Base-by-base conservation (phyloP, 139 green algal species). In the Chlamydomonas sphaeroides region DNA sequence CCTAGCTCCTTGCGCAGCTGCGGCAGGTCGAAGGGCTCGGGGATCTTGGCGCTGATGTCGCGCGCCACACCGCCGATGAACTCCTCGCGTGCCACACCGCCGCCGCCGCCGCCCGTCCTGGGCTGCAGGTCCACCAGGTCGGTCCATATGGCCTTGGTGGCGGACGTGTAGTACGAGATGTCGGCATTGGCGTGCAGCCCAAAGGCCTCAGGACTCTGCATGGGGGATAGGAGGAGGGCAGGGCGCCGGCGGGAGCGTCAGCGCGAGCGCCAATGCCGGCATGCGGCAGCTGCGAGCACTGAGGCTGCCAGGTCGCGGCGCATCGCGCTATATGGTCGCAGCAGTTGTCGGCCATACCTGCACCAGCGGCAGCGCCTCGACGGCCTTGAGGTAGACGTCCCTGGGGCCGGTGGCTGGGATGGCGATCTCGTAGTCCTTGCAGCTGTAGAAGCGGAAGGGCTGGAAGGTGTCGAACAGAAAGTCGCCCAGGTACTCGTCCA, bases 401-500 rank as follows among this genome's bases (percentile, higher is more conserved):
- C 85, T 79, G 17, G 68, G 49, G 1, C 91, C 92, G 11, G 53
- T 65, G 28, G 59, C 48, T 1, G 87, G 87, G 36, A 90, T 72
- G n/a, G 69, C 70, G 83, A 90, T 90, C 77, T 85, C 73, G 59
- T 68, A 61, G 68, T 89, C 87, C 53, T 84, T 85, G 65, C 38
- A 68, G 39, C 80, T 32, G 79, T 88, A 91, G 83, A 93, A 91
- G 65, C 90, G 85, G 88, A 98, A 98, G 35, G 91, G 93, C 87
- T 95, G 92, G 88, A 95, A 96, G 42, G 91, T 88, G 87, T 97
- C 95, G 80, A 98, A 98, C 72, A 97, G 80, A 79, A 98, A 98
- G 89, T 98, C 94, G 14, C 95, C 95, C 39, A 98, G 84, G 91
- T 97, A 98, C 90, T 98, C 94, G 56, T 97, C 89, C 71, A 98